A percentile compares a stretch with the other conserved stretches of the same genome.
Evolutionary conservation across 202 grass and related monocot species (phyloP).

Genomic region (Dendrocalamus latiflorus): DNA sequence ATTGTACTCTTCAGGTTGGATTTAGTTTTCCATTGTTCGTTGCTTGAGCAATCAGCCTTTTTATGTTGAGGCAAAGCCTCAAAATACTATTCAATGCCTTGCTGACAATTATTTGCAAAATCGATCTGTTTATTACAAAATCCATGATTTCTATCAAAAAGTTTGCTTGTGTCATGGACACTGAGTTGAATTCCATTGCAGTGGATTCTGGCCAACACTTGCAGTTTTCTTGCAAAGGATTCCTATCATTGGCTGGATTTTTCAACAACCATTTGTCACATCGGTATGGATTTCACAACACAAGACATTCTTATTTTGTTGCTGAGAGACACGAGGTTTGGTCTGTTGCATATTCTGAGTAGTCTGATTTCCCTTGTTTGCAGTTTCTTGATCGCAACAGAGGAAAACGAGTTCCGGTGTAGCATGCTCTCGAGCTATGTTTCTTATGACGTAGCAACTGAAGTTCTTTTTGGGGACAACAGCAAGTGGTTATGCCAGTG

Average conservation of each 20-base stretch:
- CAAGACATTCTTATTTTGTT: background rate
- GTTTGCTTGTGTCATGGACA: background rate
- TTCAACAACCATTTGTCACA: constrained; percentile 92
- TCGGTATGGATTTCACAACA: constrained; percentile 46
- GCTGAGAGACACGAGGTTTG: background rate
- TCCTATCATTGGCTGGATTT: constrained; percentile 89
- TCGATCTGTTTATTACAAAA: background rate
- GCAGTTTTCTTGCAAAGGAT: constrained; percentile 88
- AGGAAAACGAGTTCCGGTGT: constrained; percentile 62
- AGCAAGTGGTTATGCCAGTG: constrained; percentile 10
- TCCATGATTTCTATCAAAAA: background rate
- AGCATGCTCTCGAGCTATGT: background rate
- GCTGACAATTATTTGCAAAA: constrained; percentile 10
- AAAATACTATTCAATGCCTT: background rate
- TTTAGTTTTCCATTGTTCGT: background rate
- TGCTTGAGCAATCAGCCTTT: constrained; percentile 5
- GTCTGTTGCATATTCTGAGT: constrained; percentile 4
- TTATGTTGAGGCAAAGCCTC: background rate
- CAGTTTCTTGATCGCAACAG: constrained; percentile 66
- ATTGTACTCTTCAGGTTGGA: constrained; percentile 93
- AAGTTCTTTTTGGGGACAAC: background rate
- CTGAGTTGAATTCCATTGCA: constrained; percentile 46
- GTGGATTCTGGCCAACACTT: constrained; percentile 95
- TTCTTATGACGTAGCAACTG: constrained; percentile 18
- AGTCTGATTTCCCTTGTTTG: background rate